phyloP scores from a whole-genome alignment of 371 early-diverging fungal species.

The Lichtheimia ornata region DNA sequence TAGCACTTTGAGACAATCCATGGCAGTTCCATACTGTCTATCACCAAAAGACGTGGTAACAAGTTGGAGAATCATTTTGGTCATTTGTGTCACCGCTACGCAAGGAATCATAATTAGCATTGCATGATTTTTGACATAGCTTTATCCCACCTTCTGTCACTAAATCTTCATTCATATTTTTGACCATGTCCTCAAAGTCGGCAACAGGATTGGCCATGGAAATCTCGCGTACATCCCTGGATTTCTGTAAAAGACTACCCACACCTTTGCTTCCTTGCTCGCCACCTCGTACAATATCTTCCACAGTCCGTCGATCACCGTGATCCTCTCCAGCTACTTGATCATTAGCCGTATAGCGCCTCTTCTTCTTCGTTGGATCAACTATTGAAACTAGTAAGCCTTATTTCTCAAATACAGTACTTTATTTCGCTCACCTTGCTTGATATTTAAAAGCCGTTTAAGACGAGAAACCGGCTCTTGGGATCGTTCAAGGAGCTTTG shows the following conservation, averaged over 20 bases:
- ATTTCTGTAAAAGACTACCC: slow-evolving; percentile 16
- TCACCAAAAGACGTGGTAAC: slow-evolving; percentile 59
- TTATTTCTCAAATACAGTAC: not conserved
- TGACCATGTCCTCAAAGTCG: slow-evolving; percentile 63
- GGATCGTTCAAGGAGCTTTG: slow-evolving; percentile 37
- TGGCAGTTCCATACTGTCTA: slow-evolving; percentile 51
- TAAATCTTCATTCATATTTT: slow-evolving; percentile 38
- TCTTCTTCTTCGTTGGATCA: slow-evolving; percentile 15
- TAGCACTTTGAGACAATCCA: slow-evolving; percentile 53
- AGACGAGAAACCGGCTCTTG: slow-evolving; percentile 35
- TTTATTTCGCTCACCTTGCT: slow-evolving; percentile 34
- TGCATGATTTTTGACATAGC: not conserved
- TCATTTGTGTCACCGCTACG: slow-evolving; percentile 62
- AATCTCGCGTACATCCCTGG: slow-evolving; percentile 41
- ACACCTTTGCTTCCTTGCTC: not conserved
- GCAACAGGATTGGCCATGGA: slow-evolving; percentile 56
- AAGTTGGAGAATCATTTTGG: slow-evolving; percentile 43
- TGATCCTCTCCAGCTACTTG: slow-evolving; percentile 12
- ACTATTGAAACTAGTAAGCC: slow-evolving; percentile 3
- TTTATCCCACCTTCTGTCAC: slow-evolving; percentile 38
- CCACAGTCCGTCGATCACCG: slow-evolving; percentile 9
- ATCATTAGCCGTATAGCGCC: slow-evolving; percentile 6
- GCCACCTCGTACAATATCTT: slow-evolving; percentile 13
- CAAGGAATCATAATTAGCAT: not conserved
- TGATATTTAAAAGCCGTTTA: slow-evolving; percentile 47